A percentile compares a stretch with the other conserved stretches of the same genome.
These are phyloP conservation scores for Leccinellum rugosiceps DNA, from an alignment of 768 basidiomycete species.

Conservation along the genomic window DNA sequence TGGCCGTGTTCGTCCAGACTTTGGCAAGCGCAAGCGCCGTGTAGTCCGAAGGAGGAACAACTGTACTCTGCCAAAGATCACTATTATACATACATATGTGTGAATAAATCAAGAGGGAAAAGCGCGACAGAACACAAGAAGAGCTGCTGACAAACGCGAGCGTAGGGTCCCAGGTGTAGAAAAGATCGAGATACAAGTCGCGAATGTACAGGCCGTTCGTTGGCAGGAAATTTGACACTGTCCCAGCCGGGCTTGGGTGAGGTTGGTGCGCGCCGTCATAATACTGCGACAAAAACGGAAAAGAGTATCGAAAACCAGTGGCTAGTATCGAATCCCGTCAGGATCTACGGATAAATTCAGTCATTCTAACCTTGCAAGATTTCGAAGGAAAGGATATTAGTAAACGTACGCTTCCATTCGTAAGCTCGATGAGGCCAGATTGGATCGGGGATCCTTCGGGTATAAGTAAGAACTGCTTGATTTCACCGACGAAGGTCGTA, in stretches of 20 bases:
- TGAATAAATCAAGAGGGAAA: background rate
- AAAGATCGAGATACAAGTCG: conserved; percentile 14
- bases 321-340: conserved; percentile 13
- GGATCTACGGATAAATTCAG: background rate
- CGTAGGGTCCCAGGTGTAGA: conserved; percentile 12
- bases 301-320: conserved; percentile 13
- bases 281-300: conserved; percentile 15
- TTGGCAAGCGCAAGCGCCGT: conserved; percentile 9
- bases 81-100: background rate
- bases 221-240: conserved; percentile 9
- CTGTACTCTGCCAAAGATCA: background rate
- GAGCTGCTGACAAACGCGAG: conserved; percentile 11
- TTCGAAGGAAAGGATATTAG: background rate
- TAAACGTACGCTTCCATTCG: conserved; percentile 11
- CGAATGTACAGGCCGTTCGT: conserved; percentile 7
- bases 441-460: conserved; percentile 6
- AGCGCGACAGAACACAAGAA: background rate
- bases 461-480: conserved; percentile 7
- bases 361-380: background rate
- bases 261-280: conserved; percentile 8
- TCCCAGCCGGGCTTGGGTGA: background rate
- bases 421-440: conserved; percentile 14
- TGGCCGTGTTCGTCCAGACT: conserved; percentile 14
- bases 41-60: background rate
- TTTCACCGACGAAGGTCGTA: conserved; percentile 12